Evolutionary conservation across 2,329 filamentous ascomycete species (phyloP), one percentile per base, ranked within the genome.

Genomic region (Aureobasidium sp.): DNA sequence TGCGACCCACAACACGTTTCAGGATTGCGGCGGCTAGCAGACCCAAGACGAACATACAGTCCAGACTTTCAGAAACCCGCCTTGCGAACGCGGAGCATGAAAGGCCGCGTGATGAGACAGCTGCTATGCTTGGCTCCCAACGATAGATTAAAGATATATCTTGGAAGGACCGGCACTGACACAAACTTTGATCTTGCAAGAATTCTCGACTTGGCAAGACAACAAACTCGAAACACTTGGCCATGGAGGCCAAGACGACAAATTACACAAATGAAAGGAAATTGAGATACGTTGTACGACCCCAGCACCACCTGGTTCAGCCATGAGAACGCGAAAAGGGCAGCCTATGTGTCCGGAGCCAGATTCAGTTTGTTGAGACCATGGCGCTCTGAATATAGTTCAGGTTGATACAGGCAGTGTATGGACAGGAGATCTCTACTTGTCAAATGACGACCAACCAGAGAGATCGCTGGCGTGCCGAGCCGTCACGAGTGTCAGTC

Each of bases 221-320:
- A 34, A 57, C 20, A 45, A 25, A 57, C 11, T 57, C 41, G 53
- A 57, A 57, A 57, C 53, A 57, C 53, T 57, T 57, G 53, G 39
- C 53, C 36, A 25, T 20, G 39, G 15, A 17, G 20, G 53, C 53
- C 53, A 45, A 57, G 53, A 31, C 53, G 53, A 41, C 31, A 57
- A 17, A 41, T 27, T n/a, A 27, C 53, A 34, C 25, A 3, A 12
- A 11, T 34, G 27, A 39, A 57, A 41, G 29, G 29, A 45, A 12
- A 22, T 34, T n/a, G 29, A 27, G 34, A 8, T 8, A 31, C 41
- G 20, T 57, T 57, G 53, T 45, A 25, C 27, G n/a, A 57, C 27
- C n/a, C 22, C 11, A 44, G 17, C 9, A 41, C 17, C 25, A 8
- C 25, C 25, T 20, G 22, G 25, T 12, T 42, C 17, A 31, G 42